phyloP scores from a whole-genome alignment of 2,329 filamentous ascomycete genomes.

The Ophiostoma pallidulum region DNA sequence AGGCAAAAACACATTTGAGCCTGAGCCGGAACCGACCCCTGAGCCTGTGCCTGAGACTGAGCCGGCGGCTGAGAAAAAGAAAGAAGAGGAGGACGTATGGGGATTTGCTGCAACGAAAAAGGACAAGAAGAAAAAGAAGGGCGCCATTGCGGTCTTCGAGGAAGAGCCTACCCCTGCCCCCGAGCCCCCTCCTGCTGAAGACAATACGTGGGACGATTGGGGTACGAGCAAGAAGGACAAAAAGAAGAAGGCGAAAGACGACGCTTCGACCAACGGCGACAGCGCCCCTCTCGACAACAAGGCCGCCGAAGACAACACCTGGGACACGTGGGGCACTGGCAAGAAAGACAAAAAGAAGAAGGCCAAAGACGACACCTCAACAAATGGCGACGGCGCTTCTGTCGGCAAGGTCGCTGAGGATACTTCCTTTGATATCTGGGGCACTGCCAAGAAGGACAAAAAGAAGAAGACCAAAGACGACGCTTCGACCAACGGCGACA shows the following conservation, averaged over 20 bases:
- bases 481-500: slow-evolving; percentile 13
- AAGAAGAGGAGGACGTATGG: slow-evolving; percentile 12
- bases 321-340: slow-evolving; percentile 3
- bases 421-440: slow-evolving; percentile 23
- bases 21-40: slow-evolving; percentile 6
- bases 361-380: slow-evolving; percentile 11
- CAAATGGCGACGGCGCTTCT: slow-evolving; percentile 4
- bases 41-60: slow-evolving; percentile 19
- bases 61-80: slow-evolving; percentile 19
- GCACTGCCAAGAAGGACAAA: slow-evolving; percentile 20
- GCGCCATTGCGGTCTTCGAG: neutral
- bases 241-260: slow-evolving; percentile 10
- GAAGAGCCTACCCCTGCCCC: neutral
- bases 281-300: slow-evolving; percentile 1
- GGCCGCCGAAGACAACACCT: slow-evolving; percentile 3
- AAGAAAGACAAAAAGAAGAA: slow-evolving; percentile 17
- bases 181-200: slow-evolving; percentile 12
- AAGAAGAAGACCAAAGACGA: slow-evolving; percentile 19
- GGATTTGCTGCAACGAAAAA: slow-evolving; percentile 11
- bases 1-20: slow-evolving; percentile 2
- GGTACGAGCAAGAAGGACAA: slow-evolving; percentile 20
- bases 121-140: neutral
- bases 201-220: slow-evolving; percentile 22
- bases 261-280: slow-evolving; percentile 5
- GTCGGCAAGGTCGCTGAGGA: slow-evolving; percentile 16